phyloP scores from a whole-genome alignment of 2,329 filamentous ascomycete species.

The Colletotrichum sp. region DNA sequence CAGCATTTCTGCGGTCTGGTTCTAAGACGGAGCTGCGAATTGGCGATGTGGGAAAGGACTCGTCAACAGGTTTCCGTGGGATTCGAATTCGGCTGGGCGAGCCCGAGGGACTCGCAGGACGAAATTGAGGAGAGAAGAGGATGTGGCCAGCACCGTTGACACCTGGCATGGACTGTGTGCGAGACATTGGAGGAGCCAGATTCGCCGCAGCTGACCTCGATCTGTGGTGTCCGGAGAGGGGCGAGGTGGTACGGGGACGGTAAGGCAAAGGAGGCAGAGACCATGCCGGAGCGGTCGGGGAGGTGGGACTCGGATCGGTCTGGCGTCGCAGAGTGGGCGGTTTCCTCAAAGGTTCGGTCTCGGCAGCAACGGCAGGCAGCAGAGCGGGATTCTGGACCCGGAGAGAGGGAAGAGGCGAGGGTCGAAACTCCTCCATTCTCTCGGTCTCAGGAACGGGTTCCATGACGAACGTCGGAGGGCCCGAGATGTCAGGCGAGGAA shows the following conservation, averaged over 20 bases:
- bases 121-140: slow-evolving; percentile 57
- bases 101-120: slow-evolving; percentile 58
- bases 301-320: slow-evolving; percentile 61
- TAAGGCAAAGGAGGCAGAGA: slow-evolving; percentile 56
- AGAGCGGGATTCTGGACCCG: slow-evolving; percentile 46
- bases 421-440: slow-evolving; percentile 69
- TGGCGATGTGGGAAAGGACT: slow-evolving; percentile 63
- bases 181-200: slow-evolving; percentile 61
- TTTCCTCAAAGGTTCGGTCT: slow-evolving; percentile 52
- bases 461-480: slow-evolving; percentile 46
- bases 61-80: slow-evolving; percentile 63
- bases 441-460: slow-evolving; percentile 73
- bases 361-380: slow-evolving; percentile 34
- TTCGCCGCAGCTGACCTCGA: slow-evolving; percentile 61
- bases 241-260: slow-evolving; percentile 67
- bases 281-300: slow-evolving; percentile 59
- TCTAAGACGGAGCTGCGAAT: slow-evolving; percentile 62
- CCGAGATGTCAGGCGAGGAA: slow-evolving; percentile 12
- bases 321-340: slow-evolving; percentile 61
- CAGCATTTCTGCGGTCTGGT: slow-evolving; percentile 49
- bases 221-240: slow-evolving; percentile 62
- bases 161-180: slow-evolving; percentile 69
- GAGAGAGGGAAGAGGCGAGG: slow-evolving; percentile 60
- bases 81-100: slow-evolving; percentile 58
- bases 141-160: slow-evolving; percentile 65